Evolutionary conservation across 805 yeast genomes (phyloP).

Genomic region (Candida yuanshanica): DNA sequence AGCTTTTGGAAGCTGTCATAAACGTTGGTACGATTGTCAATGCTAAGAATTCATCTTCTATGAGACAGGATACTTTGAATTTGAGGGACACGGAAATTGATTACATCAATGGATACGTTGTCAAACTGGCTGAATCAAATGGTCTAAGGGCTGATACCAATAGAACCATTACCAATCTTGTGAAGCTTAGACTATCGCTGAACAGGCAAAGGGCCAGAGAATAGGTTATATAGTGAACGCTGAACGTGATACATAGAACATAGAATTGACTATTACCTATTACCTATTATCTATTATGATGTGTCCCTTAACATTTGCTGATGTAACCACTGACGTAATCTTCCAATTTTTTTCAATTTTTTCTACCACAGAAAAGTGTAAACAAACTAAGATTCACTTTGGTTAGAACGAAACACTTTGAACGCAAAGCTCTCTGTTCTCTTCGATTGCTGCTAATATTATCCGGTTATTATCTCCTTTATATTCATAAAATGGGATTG

Average conservation of each 20-base stretch:
- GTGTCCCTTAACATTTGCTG: background rate
- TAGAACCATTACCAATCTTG: slow-evolving; percentile 28
- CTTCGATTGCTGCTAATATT: background rate
- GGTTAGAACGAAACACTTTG: background rate
- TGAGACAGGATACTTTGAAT: slow-evolving; percentile 49
- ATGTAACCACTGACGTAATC: background rate
- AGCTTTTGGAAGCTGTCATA: slow-evolving; percentile 33
- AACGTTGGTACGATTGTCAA: slow-evolving; percentile 40
- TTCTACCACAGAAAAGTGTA: slow-evolving; percentile 1
- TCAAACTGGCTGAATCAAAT: slow-evolving; percentile 43
- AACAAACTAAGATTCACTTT: slow-evolving; percentile 4
- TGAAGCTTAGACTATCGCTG: slow-evolving; percentile 26
- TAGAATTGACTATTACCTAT: background rate
- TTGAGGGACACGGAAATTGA: slow-evolving; percentile 68
- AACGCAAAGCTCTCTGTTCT: background rate
- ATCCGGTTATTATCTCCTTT: background rate
- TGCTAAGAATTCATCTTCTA: slow-evolving; percentile 47
- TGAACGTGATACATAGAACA: background rate
- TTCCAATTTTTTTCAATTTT: background rate
- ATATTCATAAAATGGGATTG: slow-evolving; percentile 8
- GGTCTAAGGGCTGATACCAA: slow-evolving; percentile 29
- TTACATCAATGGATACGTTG: slow-evolving; percentile 78
- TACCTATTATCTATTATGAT: background rate
- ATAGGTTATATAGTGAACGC: background rate
- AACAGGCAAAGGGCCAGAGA: slow-evolving; percentile 11